Base-by-base conservation (phyloP, 106 monocot species). In the Posidonia australis region DNA sequence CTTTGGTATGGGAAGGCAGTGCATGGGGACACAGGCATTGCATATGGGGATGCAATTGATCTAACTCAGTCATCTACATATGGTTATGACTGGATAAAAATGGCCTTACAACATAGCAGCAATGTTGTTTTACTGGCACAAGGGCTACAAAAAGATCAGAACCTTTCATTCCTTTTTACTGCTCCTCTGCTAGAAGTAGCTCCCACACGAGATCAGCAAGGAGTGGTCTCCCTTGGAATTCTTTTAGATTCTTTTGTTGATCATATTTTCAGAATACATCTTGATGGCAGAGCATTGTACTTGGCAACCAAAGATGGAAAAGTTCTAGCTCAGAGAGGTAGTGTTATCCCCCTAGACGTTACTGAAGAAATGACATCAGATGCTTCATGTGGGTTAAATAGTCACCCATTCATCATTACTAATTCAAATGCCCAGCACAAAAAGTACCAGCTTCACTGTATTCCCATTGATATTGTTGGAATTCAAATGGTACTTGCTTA, bases 221-320 rank as follows among this genome's bases (percentile, higher is more conserved):
- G 59, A 60, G 28, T 29, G 11, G 31, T 60, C n/a, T 12, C 31
- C 12, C 31, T 60, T 60, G 59, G 59, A 29, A 19, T 60, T 60
- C 25, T 9, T 31, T 14, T 60, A 22, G 31, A 60, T 29, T 60
- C n/a, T 13, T 32, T 60, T 32, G 28, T 32, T 6, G 59, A 60
- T 11, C 25, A 60, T 32, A 28, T 31, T 29, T 32, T 60, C 59
- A 32, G 16, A 5, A 16, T n/a, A n/a, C n/a, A 32, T 19, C 14
- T 32, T 55, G 11, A 23, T 5, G 59, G 59, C 13, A 23, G 59
- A 3, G 59, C 12, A 60, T 31, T 31, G 28, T 60, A 14, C 5
- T 17, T 60, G 1, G 59, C 59, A 31, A 32, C 59, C 5, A 32
- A 1, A 60, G 31, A 32, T 32, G 59, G 59, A 9, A 3, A 18